Percentiles rank a stretch among this genome's conserved stretches.
These are phyloP conservation scores for Trametes cinnabarina DNA, from an alignment of 768 basidiomycete species.

Conservation along the genomic window DNA sequence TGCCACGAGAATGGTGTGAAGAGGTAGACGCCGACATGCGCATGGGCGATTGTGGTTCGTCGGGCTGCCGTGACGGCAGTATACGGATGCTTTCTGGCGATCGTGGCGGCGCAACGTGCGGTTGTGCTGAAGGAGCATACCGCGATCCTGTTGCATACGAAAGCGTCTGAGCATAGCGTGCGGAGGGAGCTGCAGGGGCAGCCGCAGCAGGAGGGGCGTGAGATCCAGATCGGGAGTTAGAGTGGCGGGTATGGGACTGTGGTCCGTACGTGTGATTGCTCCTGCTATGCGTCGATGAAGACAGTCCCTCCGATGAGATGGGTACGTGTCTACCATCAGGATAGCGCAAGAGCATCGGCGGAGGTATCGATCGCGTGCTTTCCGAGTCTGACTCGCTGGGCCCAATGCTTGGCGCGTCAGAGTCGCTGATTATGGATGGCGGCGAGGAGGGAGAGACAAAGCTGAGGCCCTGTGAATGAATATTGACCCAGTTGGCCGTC, in stretches of 20 bases:
- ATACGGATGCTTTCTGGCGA: constrained; percentile 32
- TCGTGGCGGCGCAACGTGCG: constrained; percentile 22
- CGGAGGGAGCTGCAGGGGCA: neutral
- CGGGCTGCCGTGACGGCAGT: constrained; percentile 27
- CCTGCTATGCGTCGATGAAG: constrained; percentile 8
- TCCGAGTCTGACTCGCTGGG: constrained; percentile 41
- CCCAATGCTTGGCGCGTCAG: constrained; percentile 32
- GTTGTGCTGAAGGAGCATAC: constrained; percentile 12
- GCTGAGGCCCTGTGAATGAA: constrained; percentile 27
- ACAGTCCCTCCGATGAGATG: constrained; percentile 42
- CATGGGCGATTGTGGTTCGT: constrained; percentile 11
- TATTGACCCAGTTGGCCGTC: constrained; percentile 63
- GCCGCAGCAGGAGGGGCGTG: constrained; percentile 11
- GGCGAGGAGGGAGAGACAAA: constrained; percentile 21
- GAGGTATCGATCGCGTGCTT: constrained; percentile 52
- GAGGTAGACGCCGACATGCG: constrained; percentile 16
- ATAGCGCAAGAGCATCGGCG: constrained; percentile 71
- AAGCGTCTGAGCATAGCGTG: constrained; percentile 26
- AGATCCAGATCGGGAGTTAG: constrained; percentile 19
- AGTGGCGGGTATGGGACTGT: constrained; percentile 17
- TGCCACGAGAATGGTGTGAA: constrained; percentile 8
- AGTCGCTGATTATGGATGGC: constrained; percentile 28
- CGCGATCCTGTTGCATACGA: constrained; percentile 26
- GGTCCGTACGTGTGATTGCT: constrained; percentile 6
- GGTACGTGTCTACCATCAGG: constrained; percentile 64